Evolutionary conservation across 768 basidiomycete genomes (phyloP).

Genomic region (Mycena indigotica): DNA sequence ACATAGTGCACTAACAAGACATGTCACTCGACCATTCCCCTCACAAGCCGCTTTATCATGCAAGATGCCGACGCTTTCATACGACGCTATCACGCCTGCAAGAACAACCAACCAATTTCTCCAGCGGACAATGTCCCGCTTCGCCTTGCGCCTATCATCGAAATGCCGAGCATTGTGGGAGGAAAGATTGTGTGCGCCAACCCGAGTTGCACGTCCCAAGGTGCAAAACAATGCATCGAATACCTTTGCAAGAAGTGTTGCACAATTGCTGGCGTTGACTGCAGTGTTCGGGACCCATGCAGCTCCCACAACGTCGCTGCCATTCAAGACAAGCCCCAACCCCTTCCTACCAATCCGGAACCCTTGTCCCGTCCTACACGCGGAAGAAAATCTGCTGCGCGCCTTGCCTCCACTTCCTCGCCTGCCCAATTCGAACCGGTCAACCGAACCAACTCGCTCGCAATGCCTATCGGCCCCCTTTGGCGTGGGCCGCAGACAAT

Average conservation of each 20-base stretch:
- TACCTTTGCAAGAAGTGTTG: slow-evolving; percentile 3
- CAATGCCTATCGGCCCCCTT: slow-evolving; percentile 3
- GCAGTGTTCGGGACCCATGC: slow-evolving; percentile 1
- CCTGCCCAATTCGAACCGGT: background rate
- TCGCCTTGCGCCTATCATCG: background rate
- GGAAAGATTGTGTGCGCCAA: slow-evolving; percentile 1
- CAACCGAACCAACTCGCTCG: background rate
- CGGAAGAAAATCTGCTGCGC: background rate
- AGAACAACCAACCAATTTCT: background rate
- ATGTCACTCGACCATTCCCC: slow-evolving; percentile 5
- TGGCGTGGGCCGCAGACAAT: background rate
- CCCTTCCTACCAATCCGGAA: background rate
- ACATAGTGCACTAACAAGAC: background rate
- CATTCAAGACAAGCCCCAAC: background rate
- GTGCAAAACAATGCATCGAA: slow-evolving; percentile 4
- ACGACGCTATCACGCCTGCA: background rate
- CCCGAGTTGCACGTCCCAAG: background rate
- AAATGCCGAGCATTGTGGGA: background rate
- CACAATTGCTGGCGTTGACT: background rate
- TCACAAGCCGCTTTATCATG: background rate
- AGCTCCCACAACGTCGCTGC: background rate
- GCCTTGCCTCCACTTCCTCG: background rate
- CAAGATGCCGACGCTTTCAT: slow-evolving; percentile 5
- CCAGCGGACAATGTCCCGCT: background rate
- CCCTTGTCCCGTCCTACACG: background rate